Evolutionary conservation across 2,329 filamentous ascomycete genomes (phyloP), one percentile per base, ranked within the genome.

Genomic region (Trichophyton simii): DNA sequence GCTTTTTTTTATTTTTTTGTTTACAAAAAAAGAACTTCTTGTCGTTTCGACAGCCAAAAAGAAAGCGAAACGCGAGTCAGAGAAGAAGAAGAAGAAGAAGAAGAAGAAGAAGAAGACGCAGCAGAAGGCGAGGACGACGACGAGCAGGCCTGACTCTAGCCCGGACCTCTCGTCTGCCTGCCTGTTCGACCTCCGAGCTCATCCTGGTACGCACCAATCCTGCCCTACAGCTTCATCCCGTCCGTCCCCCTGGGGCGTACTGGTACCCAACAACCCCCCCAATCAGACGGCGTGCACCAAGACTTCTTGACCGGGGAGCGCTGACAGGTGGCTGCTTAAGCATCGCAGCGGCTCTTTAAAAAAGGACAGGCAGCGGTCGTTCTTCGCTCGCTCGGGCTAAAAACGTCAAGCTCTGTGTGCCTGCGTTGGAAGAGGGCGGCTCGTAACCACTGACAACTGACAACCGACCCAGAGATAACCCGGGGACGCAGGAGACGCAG

Each of bases 201-300:
- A 57, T 20, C 28, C 54, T 57, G 54, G 46, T 52, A 52, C 9
- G 52, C 52, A 55, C 52, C 52, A 55, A 52, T 52, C 46, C 20
- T 52, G 52, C 52, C 52, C 28, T 55, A 55, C 52, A 55, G 52
- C 52, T 55, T 55, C 52, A 55, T 36, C 25, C n/a, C 28, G 28
- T 31, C 28, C 28, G 28, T 18, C 31, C 50, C 28, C 28, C 44
- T 54, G 58, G 41, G 62, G 59, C 28, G 63, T 64, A 64, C 61
- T 64, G 63, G 60, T 64, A 64, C 63, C 63, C 61, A 60, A 64
- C 57, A 13, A 41, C 58, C 50, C 58, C 60, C 63, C 52, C 52
- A 36, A 55, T 55, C 52, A 55, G 28, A 34, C 28, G 5, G 5
- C 52, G 31, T 55, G 15, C 31, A 55, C 52, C n/a, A 36, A 36